Evolutionary conservation across 352 stramenopile species (phyloP).

Genomic region (Globisporangium cederbergense): DNA sequence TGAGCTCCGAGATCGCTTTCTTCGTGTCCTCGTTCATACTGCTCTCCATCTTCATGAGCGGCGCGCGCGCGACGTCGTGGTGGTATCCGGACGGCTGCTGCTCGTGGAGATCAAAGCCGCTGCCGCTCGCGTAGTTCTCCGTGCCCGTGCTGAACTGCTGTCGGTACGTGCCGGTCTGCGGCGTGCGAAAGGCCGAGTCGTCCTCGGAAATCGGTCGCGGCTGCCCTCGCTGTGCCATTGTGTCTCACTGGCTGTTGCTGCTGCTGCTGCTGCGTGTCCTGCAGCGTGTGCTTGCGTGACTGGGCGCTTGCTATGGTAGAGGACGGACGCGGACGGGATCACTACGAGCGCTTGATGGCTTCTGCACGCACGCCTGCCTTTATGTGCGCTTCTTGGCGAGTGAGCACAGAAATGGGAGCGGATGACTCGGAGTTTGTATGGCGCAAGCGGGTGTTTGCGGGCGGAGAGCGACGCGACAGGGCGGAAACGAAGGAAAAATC

Average conservation of each 20-base stretch:
- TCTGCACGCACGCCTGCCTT: too few species aligned
- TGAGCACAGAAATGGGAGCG: too few species aligned
- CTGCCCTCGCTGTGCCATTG: conserved; percentile 6
- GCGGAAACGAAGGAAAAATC: background rate
- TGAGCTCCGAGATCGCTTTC: conserved; percentile 64
- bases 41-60: conserved; percentile 15
- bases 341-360: too few species aligned
- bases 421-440: conserved; percentile 5
- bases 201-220: conserved; percentile 19
- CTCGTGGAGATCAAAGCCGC: conserved; percentile 2
- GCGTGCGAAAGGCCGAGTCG: conserved; percentile 18
- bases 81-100: conserved; percentile 2
- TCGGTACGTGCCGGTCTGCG: conserved; percentile 15
- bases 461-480: background rate
- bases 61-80: background rate
- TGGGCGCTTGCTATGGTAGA: background rate
- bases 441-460: background rate
- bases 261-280: background rate
- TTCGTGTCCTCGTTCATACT: conserved; percentile 34
- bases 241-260: background rate
- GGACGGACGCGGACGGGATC: background rate
- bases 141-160: conserved; percentile 10
- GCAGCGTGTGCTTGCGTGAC: background rate
- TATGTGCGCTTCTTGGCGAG: too few species aligned
- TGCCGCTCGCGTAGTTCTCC: background rate